These are phyloP conservation scores for Moringa oleifera DNA, from an alignment of 345 rosid species.

Conservation along the genomic window DNA sequence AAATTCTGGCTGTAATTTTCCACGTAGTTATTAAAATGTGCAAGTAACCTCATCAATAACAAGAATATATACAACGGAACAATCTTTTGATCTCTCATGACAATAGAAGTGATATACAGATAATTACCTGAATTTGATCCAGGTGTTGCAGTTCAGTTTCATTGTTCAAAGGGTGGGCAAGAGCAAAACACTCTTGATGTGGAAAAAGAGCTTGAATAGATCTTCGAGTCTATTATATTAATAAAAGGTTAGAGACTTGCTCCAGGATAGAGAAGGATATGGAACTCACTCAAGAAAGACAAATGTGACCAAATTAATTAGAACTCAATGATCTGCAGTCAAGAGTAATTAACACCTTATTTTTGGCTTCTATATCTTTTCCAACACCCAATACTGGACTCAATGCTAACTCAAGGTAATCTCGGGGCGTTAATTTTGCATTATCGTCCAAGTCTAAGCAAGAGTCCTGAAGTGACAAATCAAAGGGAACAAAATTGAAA, in stretches of 20 bases:
- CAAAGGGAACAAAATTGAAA: constrained; percentile 10
- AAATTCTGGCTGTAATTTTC: constrained; percentile 23
- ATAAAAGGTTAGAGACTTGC: neutral
- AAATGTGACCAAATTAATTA: no score
- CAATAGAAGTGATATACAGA: neutral
- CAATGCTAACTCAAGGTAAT: constrained; percentile 13
- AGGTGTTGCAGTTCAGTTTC: constrained; percentile 11
- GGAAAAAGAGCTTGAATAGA: constrained; percentile 18
- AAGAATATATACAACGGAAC: constrained; percentile 5
- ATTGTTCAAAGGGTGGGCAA: constrained; percentile 9
- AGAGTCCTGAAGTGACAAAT: constrained; percentile 22
- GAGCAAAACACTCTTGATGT: constrained; percentile 18
- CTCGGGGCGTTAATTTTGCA: constrained; percentile 20
- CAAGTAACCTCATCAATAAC: neutral
- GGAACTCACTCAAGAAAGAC: no score
- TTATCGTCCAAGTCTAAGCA: constrained; percentile 20
- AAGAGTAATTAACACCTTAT: constrained; percentile 16
- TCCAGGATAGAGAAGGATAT: neutral
- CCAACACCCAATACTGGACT: constrained; percentile 10
- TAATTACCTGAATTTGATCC: constrained; percentile 19
- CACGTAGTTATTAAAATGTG: constrained; percentile 16
- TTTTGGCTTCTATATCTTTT: constrained; percentile 21
- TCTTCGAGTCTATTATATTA: constrained; percentile 6
- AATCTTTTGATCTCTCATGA: constrained; percentile 9
- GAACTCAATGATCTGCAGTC: no score